Evolutionary conservation across 75 land plant species (phyloP), one percentile per base, ranked within the genome.

Genomic region (Cunninghamia lanceolata): DNA sequence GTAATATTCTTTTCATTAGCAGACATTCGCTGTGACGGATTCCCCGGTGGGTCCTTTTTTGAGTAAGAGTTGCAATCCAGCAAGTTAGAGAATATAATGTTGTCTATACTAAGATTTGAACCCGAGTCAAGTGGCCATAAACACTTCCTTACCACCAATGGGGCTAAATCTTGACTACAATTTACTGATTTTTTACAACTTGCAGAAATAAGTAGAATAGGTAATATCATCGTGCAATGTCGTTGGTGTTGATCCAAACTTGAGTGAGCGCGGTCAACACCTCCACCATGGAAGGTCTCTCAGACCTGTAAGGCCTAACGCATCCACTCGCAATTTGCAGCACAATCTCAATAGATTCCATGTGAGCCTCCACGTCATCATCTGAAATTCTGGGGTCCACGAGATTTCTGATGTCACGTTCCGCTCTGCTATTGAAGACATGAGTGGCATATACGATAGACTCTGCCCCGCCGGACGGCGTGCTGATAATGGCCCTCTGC

Each of bases 401-500:
- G 32, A 88, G 42, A 21, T 8, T 36, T n/a, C 86, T 36, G 8
- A 85, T 35, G 32, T 40, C 21, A 70, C 52, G 30, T 6, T 40
- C 38, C 46, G 25, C 84, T 14, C 47, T 30, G 36, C 14, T 16
- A 21, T 40, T 80, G 46, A 80, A 80, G 16, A 14, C 78, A 14
- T 82, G 85, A 6, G 85, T 82, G 13, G 56, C 28, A 78, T 89
- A 83, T 0, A 85, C 90, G 16, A 89, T 87, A 3, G 88, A 87
- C 71, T 89, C 88, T 10, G 88, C 90, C 32, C 88, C 88, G 16
- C 88, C 90, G 2, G 90, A 52, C 30, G 84, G 85, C 52, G 90
- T 88, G 53, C 52, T 32, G 34, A 85, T 87, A 47, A 91, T 86
- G 56, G 92, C 92, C 87, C 59, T 36, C 89, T 82, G 87, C 77